These are phyloP conservation scores for Penicillium olsonii DNA, from an alignment of 2,329 filamentous ascomycete genomes.

Conservation along the genomic window DNA sequence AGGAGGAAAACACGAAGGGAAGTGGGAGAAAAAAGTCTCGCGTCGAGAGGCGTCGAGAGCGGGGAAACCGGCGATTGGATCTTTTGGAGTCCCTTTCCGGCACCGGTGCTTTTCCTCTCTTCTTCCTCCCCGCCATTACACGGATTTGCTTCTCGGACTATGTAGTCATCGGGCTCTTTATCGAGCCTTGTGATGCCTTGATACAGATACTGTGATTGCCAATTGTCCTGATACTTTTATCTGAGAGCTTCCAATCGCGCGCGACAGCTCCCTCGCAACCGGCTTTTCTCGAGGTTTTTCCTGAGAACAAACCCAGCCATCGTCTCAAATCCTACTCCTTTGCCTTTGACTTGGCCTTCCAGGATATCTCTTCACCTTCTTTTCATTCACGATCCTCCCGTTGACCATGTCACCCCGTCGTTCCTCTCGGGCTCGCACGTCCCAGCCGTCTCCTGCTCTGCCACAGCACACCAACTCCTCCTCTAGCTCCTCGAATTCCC, in stretches of 20 bases:
- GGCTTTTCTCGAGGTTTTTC: conserved; percentile 18
- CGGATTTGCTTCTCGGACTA: conserved; percentile 37
- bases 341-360: conserved; percentile 7
- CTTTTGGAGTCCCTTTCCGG: conserved; percentile 35
- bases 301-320: conserved; percentile 11
- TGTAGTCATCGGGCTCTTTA: conserved; percentile 41
- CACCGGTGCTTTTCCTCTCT: conserved; percentile 32
- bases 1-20: conserved; percentile 4
- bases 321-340: conserved; percentile 6
- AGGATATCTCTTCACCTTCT: conserved; percentile 12
- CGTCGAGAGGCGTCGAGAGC: conserved; percentile 30
- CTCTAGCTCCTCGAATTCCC: conserved; percentile 70
- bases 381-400: conserved; percentile 11
- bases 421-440: conserved; percentile 84
- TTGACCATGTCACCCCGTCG: conserved; percentile 71
- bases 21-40: conserved; percentile 15
- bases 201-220: conserved; percentile 26
- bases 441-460: conserved; percentile 67
- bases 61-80: conserved; percentile 35
- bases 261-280: conserved; percentile 26
- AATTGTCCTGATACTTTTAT: conserved; percentile 28
- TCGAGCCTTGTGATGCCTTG: conserved; percentile 34
- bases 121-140: conserved; percentile 34
- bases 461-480: conserved; percentile 76
- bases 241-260: conserved; percentile 27